A percentile compares a stretch with the other conserved stretches of the same genome.
Conservation (phyloP, 176 grass and related monocot species). For the Chloris gayana region DNA sequence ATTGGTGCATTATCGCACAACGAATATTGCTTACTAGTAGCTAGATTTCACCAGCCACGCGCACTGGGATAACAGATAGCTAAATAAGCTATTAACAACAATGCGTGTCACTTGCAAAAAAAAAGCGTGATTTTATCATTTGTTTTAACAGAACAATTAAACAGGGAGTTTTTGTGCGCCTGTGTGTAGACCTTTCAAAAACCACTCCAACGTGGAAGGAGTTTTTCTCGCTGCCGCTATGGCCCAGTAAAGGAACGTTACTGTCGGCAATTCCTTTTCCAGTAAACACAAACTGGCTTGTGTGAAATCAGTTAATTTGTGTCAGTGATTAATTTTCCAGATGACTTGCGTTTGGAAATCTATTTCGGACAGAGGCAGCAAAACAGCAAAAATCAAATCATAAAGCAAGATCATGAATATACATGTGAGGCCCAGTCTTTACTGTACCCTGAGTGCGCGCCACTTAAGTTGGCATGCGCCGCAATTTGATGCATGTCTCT, state of each 20-base stretch:
- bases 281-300: too few species aligned
- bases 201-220: too few species aligned
- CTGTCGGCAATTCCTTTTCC: too few species aligned
- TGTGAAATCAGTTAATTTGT: too few species aligned
- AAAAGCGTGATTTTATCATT: too few species aligned
- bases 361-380: neutral
- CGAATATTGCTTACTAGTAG: slow-evolving; percentile 25
- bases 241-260: too few species aligned
- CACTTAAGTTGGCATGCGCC: slow-evolving; percentile 43
- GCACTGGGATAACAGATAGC: neutral
- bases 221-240: too few species aligned
- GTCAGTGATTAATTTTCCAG: too few species aligned
- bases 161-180: too few species aligned
- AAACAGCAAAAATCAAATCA: neutral
- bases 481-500: slow-evolving; percentile 26
- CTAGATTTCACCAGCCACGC: neutral
- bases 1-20: neutral
- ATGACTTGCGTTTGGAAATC: neutral
- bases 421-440: slow-evolving; percentile 17
- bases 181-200: too few species aligned
- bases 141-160: too few species aligned
- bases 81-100: neutral
- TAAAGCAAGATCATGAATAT: slow-evolving; percentile 15
- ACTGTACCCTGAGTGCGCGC: slow-evolving; percentile 40
- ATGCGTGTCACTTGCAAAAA: too few species aligned